Base-by-base conservation (phyloP, 495 filamentous ascomycete species). In the Neurospora sp. region DNA sequence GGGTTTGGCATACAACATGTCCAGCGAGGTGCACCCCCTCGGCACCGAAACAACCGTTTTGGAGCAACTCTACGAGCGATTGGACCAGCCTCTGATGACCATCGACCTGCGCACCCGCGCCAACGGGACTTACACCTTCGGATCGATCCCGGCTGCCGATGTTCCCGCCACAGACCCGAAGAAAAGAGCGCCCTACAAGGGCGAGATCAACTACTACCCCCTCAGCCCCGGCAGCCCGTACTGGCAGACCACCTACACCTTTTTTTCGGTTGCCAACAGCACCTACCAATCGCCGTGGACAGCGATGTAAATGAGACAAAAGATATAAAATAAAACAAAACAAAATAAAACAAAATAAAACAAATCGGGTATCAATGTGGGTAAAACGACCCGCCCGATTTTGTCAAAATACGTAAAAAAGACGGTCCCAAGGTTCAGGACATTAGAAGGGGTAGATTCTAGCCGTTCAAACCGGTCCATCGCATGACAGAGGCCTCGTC, bases 121-220 rank as follows among this genome's bases (percentile, higher is more conserved):
- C 41, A 86, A 89, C 72, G 87, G 89, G 62, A 90, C 89, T 79
- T 94, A 92, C 81, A 92, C 90, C 39, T 94, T 94, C 75, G 92
- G 92, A n/a, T 90, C 84, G 77, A 89, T 94, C 78, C 46, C 46
- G 4, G 18, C 42, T 12, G 9, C 46, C 10, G 3, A 54, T 5
- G n/a, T n/a, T n/a, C n/a, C n/a, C n/a, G n/a, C n/a, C n/a, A n/a
- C n/a, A 27, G 54, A 31, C n/a, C n/a, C n/a, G 0, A 31, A 66
- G n/a, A 35, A 35, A 0, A 14, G 89, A 66, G 83, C 81, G 14
- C 81, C 86, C 0, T 82, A 90, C 69, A 82, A 78, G 8, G 79
- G 82, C 16, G 82, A 86, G 12, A 83, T 92, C 70, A 76, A 83
- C 72, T 94, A 91, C 79, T 88, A 88, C 4, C 82, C 86, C 31